Evolutionary conservation across 2,329 filamentous ascomycete genomes (phyloP).

Genomic region (Pestalotiopsis sp.): DNA sequence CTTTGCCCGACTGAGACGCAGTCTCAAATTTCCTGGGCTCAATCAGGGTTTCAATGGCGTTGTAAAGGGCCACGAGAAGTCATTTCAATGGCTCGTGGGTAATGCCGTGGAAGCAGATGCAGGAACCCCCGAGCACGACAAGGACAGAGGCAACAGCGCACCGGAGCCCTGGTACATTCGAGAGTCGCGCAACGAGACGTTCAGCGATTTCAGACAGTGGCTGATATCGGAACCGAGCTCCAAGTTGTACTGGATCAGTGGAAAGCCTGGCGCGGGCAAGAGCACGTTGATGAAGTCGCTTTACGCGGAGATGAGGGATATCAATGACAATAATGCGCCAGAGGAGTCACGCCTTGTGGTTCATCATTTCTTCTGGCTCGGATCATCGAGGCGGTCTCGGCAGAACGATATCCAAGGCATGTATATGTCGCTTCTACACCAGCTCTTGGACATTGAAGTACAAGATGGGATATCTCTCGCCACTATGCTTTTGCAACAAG

Average conservation of each 20-base stretch:
- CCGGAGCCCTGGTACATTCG: background rate
- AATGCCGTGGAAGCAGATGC: background rate
- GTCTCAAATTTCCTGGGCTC: background rate
- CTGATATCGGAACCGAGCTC: background rate
- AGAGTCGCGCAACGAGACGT: background rate
- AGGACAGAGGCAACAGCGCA: background rate
- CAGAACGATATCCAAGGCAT: background rate
- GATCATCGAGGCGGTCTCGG: background rate
- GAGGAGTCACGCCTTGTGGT: background rate
- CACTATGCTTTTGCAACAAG: background rate
- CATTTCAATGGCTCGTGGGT: background rate
- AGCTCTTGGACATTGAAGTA: background rate
- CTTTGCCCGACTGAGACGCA: background rate
- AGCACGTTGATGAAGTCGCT: background rate
- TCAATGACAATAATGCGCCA: background rate
- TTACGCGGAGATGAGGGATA: background rate
- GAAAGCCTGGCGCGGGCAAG: background rate
- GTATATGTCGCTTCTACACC: background rate
- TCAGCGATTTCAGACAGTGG: background rate
- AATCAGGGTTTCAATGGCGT: background rate
- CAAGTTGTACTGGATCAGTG: background rate
- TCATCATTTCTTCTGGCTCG: background rate
- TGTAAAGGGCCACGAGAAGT: background rate
- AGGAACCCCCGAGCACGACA: background rate
- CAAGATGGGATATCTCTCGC: background rate